These are phyloP conservation scores for Atalantia buxifolia DNA, from an alignment of 345 rosid species.

Conservation along the genomic window DNA sequence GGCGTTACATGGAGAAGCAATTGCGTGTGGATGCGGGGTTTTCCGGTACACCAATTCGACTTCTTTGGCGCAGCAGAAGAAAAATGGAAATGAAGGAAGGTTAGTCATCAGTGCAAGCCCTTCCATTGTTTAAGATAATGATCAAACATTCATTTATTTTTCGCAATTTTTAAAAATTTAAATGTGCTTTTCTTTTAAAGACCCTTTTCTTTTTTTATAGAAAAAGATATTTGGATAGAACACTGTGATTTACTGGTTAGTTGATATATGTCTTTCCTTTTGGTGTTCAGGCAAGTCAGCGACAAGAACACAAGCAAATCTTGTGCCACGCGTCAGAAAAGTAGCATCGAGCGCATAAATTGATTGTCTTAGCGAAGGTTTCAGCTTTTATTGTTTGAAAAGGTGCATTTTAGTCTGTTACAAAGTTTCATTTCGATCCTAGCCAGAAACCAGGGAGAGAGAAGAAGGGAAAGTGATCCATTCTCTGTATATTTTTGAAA, in stretches of 20 bases:
- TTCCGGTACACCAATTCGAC: constrained; percentile 80
- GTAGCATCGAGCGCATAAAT: constrained; percentile 22
- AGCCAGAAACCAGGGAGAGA: background rate
- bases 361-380: background rate
- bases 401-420: background rate
- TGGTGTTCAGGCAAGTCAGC: constrained; percentile 27
- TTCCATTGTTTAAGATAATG: background rate
- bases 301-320: constrained; percentile 15
- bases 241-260: background rate
- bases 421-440: background rate
- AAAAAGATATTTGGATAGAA: background rate
- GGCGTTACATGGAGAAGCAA: constrained; percentile 94
- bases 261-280: constrained; percentile 3
- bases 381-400: background rate
- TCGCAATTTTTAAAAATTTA: too few relatives aligned
- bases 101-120: constrained; percentile 12
- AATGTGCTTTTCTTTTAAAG: background rate
- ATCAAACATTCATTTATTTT: too few relatives aligned
- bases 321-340: constrained; percentile 18
- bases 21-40: constrained; percentile 85
- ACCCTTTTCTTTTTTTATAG: background rate
- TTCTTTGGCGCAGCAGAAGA: constrained; percentile 93
- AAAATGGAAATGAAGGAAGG: constrained; percentile 64
- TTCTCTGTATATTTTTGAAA: background rate
- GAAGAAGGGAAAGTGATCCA: background rate